Conservation (phyloP, 441 rosid species). For the Adansonia madagascariensis region DNA sequence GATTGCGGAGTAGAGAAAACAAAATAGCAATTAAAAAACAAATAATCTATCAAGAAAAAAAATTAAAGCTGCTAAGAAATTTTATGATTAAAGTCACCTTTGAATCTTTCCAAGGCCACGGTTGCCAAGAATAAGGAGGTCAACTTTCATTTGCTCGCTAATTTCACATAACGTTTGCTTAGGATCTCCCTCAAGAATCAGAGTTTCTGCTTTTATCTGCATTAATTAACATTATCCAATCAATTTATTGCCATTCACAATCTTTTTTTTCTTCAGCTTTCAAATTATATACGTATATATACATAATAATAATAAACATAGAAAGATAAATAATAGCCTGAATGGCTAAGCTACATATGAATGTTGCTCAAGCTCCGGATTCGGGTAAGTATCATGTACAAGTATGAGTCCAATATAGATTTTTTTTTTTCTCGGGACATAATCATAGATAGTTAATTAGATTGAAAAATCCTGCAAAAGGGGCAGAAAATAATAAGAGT, state of each 20-base stretch:
- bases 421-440: too few species aligned
- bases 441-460: too few species aligned
- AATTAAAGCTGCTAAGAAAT: background rate
- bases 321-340: background rate
- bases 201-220: conserved; percentile 67
- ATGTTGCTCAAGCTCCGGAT: background rate
- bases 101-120: conserved; percentile 77
- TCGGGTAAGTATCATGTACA: too few species aligned
- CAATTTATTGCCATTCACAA: too few species aligned
- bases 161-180: conserved; percentile 78
- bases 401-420: too few species aligned
- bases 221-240: background rate
- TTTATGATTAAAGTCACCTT: conserved; percentile 43
- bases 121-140: conserved; percentile 73
- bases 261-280: too few species aligned
- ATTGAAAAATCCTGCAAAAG: conserved; percentile 32
- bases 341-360: background rate
- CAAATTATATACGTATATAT: too few species aligned
- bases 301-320: too few species aligned
- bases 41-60: too few species aligned
- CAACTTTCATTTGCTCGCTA: conserved; percentile 61
- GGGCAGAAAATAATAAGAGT: background rate
- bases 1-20: too few species aligned
- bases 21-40: too few species aligned
- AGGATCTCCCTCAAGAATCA: conserved; percentile 65